Evolutionary conservation across 75 land plant species (phyloP).

Genomic region (Pinus albicaulis): DNA sequence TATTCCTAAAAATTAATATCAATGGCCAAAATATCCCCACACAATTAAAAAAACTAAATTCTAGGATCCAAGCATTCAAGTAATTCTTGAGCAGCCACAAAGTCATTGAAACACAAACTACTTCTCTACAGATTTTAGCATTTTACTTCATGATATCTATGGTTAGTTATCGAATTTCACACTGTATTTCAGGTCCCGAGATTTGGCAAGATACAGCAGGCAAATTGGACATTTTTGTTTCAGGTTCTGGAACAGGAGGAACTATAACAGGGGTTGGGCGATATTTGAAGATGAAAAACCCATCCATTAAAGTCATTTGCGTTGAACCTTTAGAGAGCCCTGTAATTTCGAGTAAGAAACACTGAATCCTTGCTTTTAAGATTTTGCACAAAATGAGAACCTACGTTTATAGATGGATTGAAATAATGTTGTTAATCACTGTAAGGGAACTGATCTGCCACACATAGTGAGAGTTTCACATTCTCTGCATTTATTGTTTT

Average conservation of each 20-base stretch:
- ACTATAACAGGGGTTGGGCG: slow-evolving; percentile 38
- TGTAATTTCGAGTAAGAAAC: slow-evolving; percentile 31
- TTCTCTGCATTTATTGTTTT: neutral
- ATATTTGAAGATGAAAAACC: slow-evolving; percentile 36
- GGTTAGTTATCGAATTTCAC: neutral
- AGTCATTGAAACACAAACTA: neutral
- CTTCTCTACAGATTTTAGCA: neutral
- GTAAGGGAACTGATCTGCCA: neutral
- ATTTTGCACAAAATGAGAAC: neutral
- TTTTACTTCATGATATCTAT: neutral
- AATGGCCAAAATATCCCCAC: neutral
- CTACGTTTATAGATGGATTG: neutral
- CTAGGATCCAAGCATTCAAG: neutral
- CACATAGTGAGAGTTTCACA: neutral
- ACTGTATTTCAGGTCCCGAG: slow-evolving; percentile 28
- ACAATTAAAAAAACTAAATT: neutral
- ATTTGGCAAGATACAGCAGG: slow-evolving; percentile 51
- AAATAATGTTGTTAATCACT: neutral
- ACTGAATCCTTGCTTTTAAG: neutral
- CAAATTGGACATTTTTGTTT: slow-evolving; percentile 36
- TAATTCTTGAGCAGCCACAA: neutral
- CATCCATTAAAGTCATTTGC: slow-evolving; percentile 22
- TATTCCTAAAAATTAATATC: too few species aligned
- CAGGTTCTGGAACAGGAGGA: slow-evolving; percentile 48
- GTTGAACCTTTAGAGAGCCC: slow-evolving; percentile 46